Percentiles rank a stretch among this genome's conserved stretches.
Evolutionary conservation across 2,329 filamentous ascomycete genomes (phyloP).

Genomic region (Sporothrix brunneoviolacea): DNA sequence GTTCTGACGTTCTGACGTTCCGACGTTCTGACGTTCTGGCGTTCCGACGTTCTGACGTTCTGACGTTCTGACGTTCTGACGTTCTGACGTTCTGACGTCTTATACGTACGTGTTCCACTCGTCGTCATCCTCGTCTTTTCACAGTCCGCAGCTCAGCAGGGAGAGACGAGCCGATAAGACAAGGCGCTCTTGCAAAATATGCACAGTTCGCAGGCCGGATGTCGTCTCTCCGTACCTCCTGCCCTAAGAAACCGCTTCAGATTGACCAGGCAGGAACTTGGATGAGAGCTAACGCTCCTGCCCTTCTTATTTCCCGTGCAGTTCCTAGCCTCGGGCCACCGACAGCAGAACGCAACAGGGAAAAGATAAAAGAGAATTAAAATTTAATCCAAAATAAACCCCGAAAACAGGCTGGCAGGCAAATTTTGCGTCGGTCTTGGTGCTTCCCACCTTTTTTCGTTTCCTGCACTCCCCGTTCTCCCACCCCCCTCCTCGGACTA

Average conservation of each 20-base stretch:
- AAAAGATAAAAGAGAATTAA: no score
- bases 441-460: not conserved
- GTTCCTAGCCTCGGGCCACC: no score
- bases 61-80: not conserved
- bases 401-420: slow-evolving; percentile 3
- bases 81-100: not conserved
- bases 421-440: not conserved
- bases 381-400: not conserved
- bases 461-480: not conserved
- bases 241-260: no score
- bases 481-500: not conserved
- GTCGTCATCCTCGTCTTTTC: not conserved
- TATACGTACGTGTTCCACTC: not conserved
- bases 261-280: not conserved
- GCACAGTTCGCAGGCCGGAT: no score
- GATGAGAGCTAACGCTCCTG: no score
- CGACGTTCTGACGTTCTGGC: no score
- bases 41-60: no score
- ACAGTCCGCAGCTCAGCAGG: not conserved
- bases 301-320: no score
- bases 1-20: no score
- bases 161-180: not conserved
- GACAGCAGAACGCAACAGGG: no score
- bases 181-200: not conserved
- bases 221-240: no score